Conservation (phyloP, 768 basidiomycete species). For the Wakefieldia striispora region DNA sequence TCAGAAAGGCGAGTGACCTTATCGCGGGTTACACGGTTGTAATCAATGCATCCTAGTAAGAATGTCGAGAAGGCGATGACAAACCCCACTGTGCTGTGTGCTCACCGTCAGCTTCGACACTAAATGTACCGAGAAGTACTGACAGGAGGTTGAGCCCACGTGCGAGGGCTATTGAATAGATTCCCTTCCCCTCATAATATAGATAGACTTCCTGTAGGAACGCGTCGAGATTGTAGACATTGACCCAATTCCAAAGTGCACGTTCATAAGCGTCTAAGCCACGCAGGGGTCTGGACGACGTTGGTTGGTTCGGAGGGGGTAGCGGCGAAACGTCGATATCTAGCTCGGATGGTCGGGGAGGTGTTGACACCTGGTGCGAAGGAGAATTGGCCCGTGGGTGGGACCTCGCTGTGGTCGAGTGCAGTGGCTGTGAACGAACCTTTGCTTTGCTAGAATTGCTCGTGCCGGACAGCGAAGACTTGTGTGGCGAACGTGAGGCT, state of each 20-base stretch:
- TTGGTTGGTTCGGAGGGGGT: constrained; percentile 19
- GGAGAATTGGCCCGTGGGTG: constrained; percentile 37
- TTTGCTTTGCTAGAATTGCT: constrained; percentile 34
- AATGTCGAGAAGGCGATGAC: constrained; percentile 99
- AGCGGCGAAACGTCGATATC: constrained; percentile 37
- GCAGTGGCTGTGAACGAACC: constrained; percentile 48
- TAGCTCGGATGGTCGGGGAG: constrained; percentile 66
- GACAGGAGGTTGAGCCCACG: constrained; percentile 93
- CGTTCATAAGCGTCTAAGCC: constrained; percentile 84
- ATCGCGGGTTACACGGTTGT: constrained; percentile 70
- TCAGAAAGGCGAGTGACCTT: constrained; percentile 70
- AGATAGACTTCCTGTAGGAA: constrained; percentile 94
- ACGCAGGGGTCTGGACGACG: constrained; percentile 48
- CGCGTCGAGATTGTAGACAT: constrained; percentile 94
- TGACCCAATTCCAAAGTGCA: constrained; percentile 98
- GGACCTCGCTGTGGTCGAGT: constrained; percentile 47
- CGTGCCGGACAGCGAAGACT: constrained; percentile 30
- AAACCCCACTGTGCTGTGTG: constrained; percentile 88
- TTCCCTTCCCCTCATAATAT: constrained; percentile 96
- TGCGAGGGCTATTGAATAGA: constrained; percentile 90
- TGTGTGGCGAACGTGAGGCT: constrained; percentile 45
- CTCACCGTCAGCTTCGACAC: constrained; percentile 23
- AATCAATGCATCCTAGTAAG: constrained; percentile 92
- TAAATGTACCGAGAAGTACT: constrained; percentile 38
- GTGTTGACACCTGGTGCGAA: constrained; percentile 44